Evolutionary conservation across 352 stramenopile species (phyloP).

Genomic region (Globisporangium paroecandrum): DNA sequence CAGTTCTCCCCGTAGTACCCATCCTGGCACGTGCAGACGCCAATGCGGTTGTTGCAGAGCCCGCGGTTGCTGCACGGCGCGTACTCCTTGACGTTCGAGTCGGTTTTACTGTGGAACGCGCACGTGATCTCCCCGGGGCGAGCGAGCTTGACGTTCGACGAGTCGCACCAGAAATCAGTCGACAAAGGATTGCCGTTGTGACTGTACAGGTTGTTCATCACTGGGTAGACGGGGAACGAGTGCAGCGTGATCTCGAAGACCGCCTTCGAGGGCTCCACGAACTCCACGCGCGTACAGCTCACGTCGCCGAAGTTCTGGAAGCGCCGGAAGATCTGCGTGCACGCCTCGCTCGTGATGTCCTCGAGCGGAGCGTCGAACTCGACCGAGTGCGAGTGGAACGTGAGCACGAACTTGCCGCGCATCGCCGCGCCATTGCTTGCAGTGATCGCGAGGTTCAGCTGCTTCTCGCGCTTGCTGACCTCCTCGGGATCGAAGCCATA

Average conservation of each 20-base stretch:
- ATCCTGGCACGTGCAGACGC: slow-evolving; percentile 56
- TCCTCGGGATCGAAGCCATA: slow-evolving; percentile 56
- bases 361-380: slow-evolving; percentile 57
- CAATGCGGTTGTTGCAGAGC: slow-evolving; percentile 41
- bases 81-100: slow-evolving; percentile 48
- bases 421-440: slow-evolving; percentile 18
- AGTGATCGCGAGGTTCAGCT: slow-evolving; percentile 39
- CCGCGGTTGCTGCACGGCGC: slow-evolving; percentile 59
- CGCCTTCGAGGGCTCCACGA: slow-evolving; percentile 25
- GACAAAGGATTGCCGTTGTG: slow-evolving; percentile 56
- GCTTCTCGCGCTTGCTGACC: slow-evolving; percentile 40
- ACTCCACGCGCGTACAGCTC: slow-evolving; percentile 36
- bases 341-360: slow-evolving; percentile 52
- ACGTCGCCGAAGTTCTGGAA: slow-evolving; percentile 72
- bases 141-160: slow-evolving; percentile 27
- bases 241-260: slow-evolving; percentile 59
- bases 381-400: slow-evolving; percentile 66
- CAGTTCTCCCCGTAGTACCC: slow-evolving; percentile 72
- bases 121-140: slow-evolving; percentile 25
- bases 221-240: slow-evolving; percentile 62
- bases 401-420: slow-evolving; percentile 46
- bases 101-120: slow-evolving; percentile 39
- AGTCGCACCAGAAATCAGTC: slow-evolving; percentile 60
- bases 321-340: slow-evolving; percentile 54
- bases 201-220: slow-evolving; percentile 79